Conservation (phyloP, 164 flowering plant genomes). For the Vitis rupestris region DNA sequence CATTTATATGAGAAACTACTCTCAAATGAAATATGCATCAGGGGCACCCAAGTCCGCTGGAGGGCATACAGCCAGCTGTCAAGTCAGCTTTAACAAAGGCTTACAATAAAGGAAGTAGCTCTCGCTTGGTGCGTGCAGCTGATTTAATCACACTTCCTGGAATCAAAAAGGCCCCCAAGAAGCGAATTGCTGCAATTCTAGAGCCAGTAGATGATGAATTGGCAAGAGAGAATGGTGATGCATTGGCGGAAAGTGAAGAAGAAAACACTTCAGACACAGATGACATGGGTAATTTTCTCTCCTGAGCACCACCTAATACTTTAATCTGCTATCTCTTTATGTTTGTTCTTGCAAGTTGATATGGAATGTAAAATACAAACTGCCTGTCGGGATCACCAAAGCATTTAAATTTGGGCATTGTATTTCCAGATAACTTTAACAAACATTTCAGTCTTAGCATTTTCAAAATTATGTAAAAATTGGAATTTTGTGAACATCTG, state of each 20-base stretch:
- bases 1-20: neutral
- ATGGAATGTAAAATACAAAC: too few species aligned
- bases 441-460: too few species aligned
- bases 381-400: too few species aligned
- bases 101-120: slow-evolving; percentile 77
- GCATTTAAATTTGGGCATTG: too few species aligned
- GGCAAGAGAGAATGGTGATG: slow-evolving; percentile 42
- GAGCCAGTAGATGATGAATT: slow-evolving; percentile 62
- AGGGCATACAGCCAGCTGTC: slow-evolving; percentile 78
- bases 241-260: slow-evolving; percentile 56
- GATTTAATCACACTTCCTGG: slow-evolving; percentile 87
- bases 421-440: too few species aligned
- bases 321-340: too few species aligned
- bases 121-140: slow-evolving; percentile 67
- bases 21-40: slow-evolving; percentile 19
- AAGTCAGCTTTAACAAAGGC: slow-evolving; percentile 86
- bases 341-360: too few species aligned
- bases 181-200: slow-evolving; percentile 83
- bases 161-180: slow-evolving; percentile 79
- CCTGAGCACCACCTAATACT: neutral
- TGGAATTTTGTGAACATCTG: too few species aligned
- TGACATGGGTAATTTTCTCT: slow-evolving; percentile 40
- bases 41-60: slow-evolving; percentile 79
- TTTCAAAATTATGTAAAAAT: too few species aligned
- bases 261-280: slow-evolving; percentile 72